phyloP scores from a whole-genome alignment of 345 rosid species.

The Arabidopsis arenosa region DNA sequence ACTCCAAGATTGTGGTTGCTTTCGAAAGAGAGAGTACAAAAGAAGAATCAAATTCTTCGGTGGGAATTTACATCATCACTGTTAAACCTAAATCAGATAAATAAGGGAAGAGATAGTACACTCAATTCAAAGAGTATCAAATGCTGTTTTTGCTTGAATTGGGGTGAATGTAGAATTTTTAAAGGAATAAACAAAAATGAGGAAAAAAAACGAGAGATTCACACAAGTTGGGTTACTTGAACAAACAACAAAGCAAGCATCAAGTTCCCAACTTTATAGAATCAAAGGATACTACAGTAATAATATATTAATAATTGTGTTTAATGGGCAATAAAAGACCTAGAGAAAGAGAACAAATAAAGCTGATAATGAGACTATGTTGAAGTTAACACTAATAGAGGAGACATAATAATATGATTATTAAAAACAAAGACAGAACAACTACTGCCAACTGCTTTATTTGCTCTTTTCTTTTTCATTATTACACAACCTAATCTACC shows the following conservation, averaged over 20 bases:
- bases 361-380: slow-evolving; percentile 42
- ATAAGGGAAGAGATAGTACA: slow-evolving; percentile 50
- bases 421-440: slow-evolving; percentile 57
- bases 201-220: slow-evolving; percentile 34
- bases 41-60: slow-evolving; percentile 57
- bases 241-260: slow-evolving; percentile 61
- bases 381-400: slow-evolving; percentile 57
- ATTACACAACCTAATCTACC: slow-evolving; percentile 49
- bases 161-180: slow-evolving; percentile 31
- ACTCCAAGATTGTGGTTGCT: slow-evolving; percentile 55
- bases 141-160: slow-evolving; percentile 62
- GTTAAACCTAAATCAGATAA: slow-evolving; percentile 48
- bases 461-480: slow-evolving; percentile 52
- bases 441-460: slow-evolving; percentile 71
- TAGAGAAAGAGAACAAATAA: slow-evolving; percentile 28
- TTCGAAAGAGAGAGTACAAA: slow-evolving; percentile 48
- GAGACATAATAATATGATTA: slow-evolving; percentile 60
- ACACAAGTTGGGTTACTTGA: slow-evolving; percentile 52
- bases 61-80: slow-evolving; percentile 42
- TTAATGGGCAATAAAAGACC: slow-evolving; percentile 45
- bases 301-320: slow-evolving; percentile 40
- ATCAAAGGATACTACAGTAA: slow-evolving; percentile 31
- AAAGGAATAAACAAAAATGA: not conserved
- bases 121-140: slow-evolving; percentile 57
- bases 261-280: slow-evolving; percentile 68